phyloP scores from a whole-genome alignment of 352 stramenopile genomes.

The Phytophthora fragariae region DNA sequence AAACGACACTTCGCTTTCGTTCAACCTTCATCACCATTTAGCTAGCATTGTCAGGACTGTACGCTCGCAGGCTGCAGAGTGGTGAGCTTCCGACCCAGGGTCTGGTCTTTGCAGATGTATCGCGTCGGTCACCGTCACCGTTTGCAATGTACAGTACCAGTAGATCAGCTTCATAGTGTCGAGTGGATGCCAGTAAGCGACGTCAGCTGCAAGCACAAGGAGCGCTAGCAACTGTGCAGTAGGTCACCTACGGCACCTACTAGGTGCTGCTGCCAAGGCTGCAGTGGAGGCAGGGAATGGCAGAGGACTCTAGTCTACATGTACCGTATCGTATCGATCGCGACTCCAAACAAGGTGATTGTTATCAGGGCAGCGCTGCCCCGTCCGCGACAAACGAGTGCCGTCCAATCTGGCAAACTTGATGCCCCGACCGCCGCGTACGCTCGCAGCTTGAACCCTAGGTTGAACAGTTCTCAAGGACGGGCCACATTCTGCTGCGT shows the following conservation, averaged over 20 bases:
- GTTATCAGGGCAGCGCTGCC: background rate
- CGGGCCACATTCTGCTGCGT: constrained; percentile 8
- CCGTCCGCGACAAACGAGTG: constrained; percentile 15
- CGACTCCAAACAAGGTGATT: constrained; percentile 20
- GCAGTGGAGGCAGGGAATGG: background rate
- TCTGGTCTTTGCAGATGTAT: background rate
- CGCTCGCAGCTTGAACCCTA: constrained; percentile 33
- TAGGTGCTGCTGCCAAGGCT: background rate
- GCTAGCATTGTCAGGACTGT: background rate
- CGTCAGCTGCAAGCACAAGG: background rate
- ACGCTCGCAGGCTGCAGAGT: background rate
- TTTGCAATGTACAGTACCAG: background rate
- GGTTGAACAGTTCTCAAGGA: constrained; percentile 31
- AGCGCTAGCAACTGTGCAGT: background rate
- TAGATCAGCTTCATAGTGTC: background rate
- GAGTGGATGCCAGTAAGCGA: background rate
- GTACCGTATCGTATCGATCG: background rate
- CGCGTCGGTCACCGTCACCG: constrained; percentile 1
- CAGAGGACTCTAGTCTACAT: background rate
- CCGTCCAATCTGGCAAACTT: constrained; percentile 24
- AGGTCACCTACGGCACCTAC: no score
- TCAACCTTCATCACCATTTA: background rate
- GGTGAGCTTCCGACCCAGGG: background rate
- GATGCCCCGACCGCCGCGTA: constrained; percentile 27
- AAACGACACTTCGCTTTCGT: background rate